These are phyloP conservation scores for Urtica urens DNA, from an alignment of 306 rosid species.

Conservation along the genomic window DNA sequence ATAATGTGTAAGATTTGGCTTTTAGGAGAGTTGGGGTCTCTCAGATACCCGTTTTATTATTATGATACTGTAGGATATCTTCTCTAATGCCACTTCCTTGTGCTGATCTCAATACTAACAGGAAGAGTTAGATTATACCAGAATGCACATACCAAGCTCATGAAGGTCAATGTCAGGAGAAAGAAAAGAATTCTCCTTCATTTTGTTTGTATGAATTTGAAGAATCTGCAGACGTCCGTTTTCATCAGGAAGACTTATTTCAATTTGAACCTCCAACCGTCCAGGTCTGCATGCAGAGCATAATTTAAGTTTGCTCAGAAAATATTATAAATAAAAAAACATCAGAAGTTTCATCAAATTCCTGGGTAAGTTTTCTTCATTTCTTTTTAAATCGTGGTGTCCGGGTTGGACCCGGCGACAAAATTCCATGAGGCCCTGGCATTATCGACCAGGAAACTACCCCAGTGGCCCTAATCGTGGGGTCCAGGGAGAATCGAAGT, in stretches of 20 bases:
- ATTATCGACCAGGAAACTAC: background rate
- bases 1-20: too few species aligned
- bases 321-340: background rate
- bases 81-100: too few species aligned
- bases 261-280: conserved; percentile 95
- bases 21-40: too few species aligned
- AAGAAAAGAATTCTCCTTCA: conserved; percentile 97
- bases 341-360: too few species aligned
- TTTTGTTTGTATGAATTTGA: conserved; percentile 91
- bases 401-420: too few species aligned
- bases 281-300: conserved; percentile 63
- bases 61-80: too few species aligned
- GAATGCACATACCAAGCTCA: conserved; percentile 69
- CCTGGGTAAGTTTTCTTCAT: too few species aligned
- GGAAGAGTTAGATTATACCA: conserved; percentile 16
- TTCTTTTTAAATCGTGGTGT: too few species aligned
- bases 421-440: background rate
- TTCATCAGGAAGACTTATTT: conserved; percentile 98
- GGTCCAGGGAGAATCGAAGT: background rate
- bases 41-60: too few species aligned
- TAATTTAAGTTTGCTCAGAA: conserved; percentile 4
- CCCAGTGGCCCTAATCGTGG: background rate
- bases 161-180: conserved; percentile 83
- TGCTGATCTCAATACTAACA: too few species aligned
- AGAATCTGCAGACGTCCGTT: conserved; percentile 93